Evolutionary conservation across 176 grass and related monocot genomes (phyloP).

Genomic region (Miscanthus lutarioriparius): DNA sequence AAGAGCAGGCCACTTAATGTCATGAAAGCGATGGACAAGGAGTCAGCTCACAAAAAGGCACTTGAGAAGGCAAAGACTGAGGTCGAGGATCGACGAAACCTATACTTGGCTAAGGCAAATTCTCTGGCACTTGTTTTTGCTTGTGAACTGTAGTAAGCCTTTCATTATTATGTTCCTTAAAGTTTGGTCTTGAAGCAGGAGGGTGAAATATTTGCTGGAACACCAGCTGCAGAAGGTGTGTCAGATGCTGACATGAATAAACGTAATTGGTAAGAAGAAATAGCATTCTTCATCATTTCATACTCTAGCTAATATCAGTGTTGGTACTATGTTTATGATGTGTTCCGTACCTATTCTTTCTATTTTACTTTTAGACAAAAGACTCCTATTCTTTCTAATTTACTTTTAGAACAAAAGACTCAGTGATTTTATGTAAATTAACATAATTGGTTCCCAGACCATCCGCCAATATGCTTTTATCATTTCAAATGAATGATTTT

Average conservation of each 20-base stretch:
- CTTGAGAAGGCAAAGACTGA: constrained; percentile 69
- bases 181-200: constrained; percentile 54
- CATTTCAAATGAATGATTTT: neutral
- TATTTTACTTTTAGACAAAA: neutral
- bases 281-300: neutral
- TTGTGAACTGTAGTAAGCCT: neutral
- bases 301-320: neutral
- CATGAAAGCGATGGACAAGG: constrained; percentile 78
- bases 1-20: constrained; percentile 77
- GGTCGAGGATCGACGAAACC: constrained; percentile 81
- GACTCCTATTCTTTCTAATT: neutral
- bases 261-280: constrained; percentile 63
- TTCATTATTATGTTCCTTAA: constrained; percentile 25
- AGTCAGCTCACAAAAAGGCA: constrained; percentile 83
- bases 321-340: neutral
- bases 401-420: neutral
- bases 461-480: neutral
- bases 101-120: constrained; percentile 87
- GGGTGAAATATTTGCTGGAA: constrained; percentile 84
- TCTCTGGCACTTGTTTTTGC: neutral
- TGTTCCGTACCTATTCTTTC: neutral
- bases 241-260: constrained; percentile 92
- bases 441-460: neutral
- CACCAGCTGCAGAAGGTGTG: constrained; percentile 82
- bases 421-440: neutral